These are phyloP conservation scores for Saksenaea vasiformis DNA, from an alignment of 371 early-diverging fungal genomes.

Conservation along the genomic window DNA sequence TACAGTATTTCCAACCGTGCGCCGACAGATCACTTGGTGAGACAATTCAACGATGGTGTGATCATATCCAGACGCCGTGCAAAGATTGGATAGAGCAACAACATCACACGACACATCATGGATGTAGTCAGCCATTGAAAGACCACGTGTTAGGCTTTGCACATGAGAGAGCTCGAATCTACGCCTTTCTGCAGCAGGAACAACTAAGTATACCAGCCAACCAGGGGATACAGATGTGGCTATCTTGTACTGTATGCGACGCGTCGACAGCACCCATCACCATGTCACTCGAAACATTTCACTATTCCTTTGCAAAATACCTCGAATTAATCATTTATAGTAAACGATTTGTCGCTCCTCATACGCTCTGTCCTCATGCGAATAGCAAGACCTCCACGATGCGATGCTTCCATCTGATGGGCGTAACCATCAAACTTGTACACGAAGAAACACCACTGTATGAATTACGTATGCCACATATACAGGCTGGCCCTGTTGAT, in stretches of 20 bases:
- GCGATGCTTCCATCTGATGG: constrained; percentile 47
- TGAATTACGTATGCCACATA: constrained; percentile 60
- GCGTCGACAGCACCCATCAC: constrained; percentile 29
- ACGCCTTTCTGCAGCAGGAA: constrained; percentile 38
- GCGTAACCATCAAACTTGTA: constrained; percentile 48
- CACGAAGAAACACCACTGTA: constrained; percentile 56
- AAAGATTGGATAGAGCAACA: constrained; percentile 17
- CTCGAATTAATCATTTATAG: constrained; percentile 63
- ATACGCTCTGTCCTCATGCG: constrained; percentile 43
- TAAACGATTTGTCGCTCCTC: constrained; percentile 40
- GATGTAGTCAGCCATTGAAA: constrained; percentile 49
- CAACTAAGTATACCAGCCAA: background rate
- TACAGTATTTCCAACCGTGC: constrained; percentile 55
- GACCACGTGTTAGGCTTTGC: constrained; percentile 59
- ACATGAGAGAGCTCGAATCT: constrained; percentile 55
- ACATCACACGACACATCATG: constrained; percentile 17
- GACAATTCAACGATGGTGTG: constrained; percentile 52
- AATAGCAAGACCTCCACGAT: constrained; percentile 27
- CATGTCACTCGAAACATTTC: constrained; percentile 43
- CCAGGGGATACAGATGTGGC: constrained; percentile 45
- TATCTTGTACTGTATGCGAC: constrained; percentile 50
- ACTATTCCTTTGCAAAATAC: constrained; percentile 66
- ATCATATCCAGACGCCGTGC: constrained; percentile 33
- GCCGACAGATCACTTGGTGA: constrained; percentile 59
- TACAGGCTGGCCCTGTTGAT: constrained; percentile 44